These are phyloP conservation scores for Suhomyces terraborum DNA, from an alignment of 1,139 yeast genomes.

Conservation along the genomic window DNA sequence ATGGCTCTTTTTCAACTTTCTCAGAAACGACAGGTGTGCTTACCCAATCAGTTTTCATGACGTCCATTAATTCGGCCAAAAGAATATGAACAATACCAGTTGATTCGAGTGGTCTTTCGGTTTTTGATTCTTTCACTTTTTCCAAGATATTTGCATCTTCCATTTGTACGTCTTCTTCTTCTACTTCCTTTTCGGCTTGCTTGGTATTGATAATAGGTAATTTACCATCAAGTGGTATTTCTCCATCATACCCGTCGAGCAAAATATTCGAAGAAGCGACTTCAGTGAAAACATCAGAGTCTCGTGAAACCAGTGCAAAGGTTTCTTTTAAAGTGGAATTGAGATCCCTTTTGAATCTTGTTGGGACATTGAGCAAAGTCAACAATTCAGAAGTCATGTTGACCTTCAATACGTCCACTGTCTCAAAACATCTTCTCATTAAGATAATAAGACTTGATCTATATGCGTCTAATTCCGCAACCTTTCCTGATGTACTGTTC, in stretches of 20 bases:
- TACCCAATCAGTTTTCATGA: slow-evolving; percentile 54
- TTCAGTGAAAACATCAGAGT: slow-evolving; percentile 57
- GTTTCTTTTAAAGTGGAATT: slow-evolving; percentile 55
- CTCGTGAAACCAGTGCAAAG: slow-evolving; percentile 58
- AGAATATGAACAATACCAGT: slow-evolving; percentile 66
- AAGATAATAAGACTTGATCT: slow-evolving; percentile 39
- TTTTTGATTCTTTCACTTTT: background rate
- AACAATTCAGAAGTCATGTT: slow-evolving; percentile 53
- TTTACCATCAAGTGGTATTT: slow-evolving; percentile 17
- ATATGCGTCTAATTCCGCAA: slow-evolving; percentile 19
- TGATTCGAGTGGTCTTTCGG: slow-evolving; percentile 30
- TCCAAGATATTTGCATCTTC: slow-evolving; percentile 22
- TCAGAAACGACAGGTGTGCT: slow-evolving; percentile 30
- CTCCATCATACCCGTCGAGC: slow-evolving; percentile 50
- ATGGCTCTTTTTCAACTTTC: slow-evolving; percentile 13
- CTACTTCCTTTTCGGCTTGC: slow-evolving; percentile 21
- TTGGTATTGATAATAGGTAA: slow-evolving; percentile 16
- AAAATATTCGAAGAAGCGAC: slow-evolving; percentile 52
- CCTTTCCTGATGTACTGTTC: slow-evolving; percentile 8
- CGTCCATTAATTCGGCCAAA: slow-evolving; percentile 63
- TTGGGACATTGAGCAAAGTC: slow-evolving; percentile 34
- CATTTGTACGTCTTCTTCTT: slow-evolving; percentile 39
- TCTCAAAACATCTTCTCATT: slow-evolving; percentile 72
- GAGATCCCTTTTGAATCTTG: slow-evolving; percentile 46
- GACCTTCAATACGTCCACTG: slow-evolving; percentile 48